phyloP scores from a whole-genome alignment of 345 rosid species.

The Populus deltoides region DNA sequence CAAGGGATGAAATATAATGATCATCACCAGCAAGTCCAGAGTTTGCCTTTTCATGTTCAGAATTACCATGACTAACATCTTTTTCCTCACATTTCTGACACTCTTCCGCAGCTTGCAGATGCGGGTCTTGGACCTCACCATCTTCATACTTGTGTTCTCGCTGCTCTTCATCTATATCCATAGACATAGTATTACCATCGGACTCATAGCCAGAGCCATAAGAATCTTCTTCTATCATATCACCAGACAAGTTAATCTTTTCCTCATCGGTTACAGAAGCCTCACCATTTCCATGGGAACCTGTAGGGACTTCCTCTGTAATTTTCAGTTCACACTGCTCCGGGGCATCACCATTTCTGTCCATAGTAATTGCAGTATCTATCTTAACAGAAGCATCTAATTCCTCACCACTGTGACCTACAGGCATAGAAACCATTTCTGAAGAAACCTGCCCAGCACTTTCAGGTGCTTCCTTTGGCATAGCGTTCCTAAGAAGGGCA shows the following conservation, averaged over 20 bases:
- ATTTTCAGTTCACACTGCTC: constrained; percentile 21
- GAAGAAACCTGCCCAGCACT: constrained; percentile 25
- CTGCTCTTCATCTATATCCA: constrained; percentile 38
- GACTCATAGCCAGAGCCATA: constrained; percentile 51
- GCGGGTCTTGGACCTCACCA: constrained; percentile 57
- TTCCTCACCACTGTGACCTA: constrained; percentile 25
- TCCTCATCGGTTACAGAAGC: constrained; percentile 49
- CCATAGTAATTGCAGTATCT: constrained; percentile 29
- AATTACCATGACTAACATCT: constrained; percentile 20
- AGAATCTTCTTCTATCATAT: constrained; percentile 43
- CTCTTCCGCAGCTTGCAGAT: constrained; percentile 17
- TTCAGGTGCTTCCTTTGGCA: constrained; percentile 21
- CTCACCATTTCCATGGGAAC: constrained; percentile 39
- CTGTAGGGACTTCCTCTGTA: constrained; percentile 22
- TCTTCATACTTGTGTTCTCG: constrained; percentile 51
- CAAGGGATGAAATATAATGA: constrained; percentile 25
- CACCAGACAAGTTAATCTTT: constrained; percentile 52
- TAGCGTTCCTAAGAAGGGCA: constrained; percentile 15
- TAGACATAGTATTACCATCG: constrained; percentile 37
- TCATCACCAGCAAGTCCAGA: constrained; percentile 19
- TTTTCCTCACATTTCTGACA: constrained; percentile 24
- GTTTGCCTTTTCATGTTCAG: constrained; percentile 22
- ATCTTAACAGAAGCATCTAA: constrained; percentile 25
- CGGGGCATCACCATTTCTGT: constrained; percentile 22
- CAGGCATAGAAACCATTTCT: constrained; percentile 16